Conservation (phyloP, 129 eudicot species). For the Calendula officinalis region DNA sequence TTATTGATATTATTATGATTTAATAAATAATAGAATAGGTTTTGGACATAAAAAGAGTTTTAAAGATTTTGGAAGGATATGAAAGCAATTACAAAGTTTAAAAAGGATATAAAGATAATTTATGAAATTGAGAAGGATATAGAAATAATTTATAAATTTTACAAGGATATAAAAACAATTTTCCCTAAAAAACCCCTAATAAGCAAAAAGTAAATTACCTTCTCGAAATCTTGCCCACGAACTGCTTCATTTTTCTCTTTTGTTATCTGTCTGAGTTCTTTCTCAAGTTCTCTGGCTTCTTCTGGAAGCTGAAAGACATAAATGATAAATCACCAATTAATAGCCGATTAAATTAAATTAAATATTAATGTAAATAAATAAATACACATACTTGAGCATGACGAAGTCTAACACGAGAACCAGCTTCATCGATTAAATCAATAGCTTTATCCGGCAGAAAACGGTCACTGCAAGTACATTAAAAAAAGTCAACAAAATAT, state of each 20-base stretch:
- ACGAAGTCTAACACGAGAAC: slow-evolving; percentile 89
- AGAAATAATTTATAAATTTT: no score
- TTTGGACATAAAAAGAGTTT: no score
- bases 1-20: no score
- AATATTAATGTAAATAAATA: neutral
- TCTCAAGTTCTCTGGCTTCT: slow-evolving; percentile 92
- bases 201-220: slow-evolving; percentile 36
- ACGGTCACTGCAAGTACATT: no score
- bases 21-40: no score
- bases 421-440: slow-evolving; percentile 92
- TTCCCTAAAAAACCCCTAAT: no score
- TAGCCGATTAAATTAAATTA: neutral
- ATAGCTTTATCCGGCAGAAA: slow-evolving; percentile 95
- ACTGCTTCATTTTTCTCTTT: slow-evolving; percentile 85
- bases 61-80: no score
- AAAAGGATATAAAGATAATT: no score
- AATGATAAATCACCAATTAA: slow-evolving; percentile 14
- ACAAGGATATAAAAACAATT: no score
- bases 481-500: no score
- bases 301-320: slow-evolving; percentile 63
- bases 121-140: no score
- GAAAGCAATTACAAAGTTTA: no score
- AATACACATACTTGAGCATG: slow-evolving; percentile 64
- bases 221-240: slow-evolving; percentile 83
- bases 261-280: slow-evolving; percentile 78